Conservation (phyloP, 306 rosid genomes). For the Cicer pinnatifidum region DNA sequence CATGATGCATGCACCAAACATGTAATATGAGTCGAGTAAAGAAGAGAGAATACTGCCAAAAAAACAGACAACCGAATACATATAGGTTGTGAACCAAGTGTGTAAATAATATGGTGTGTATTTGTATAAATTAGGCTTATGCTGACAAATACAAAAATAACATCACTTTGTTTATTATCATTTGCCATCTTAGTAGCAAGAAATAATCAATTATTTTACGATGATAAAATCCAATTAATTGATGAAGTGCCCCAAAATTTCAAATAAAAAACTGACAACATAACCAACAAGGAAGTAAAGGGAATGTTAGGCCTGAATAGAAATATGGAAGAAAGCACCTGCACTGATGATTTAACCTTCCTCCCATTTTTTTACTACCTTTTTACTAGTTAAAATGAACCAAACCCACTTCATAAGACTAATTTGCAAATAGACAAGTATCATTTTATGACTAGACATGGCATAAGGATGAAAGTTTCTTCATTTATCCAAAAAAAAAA, state of each 20-base stretch:
- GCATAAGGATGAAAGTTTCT: constrained; percentile 6
- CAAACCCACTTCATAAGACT: constrained; percentile 36
- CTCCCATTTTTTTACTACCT: constrained; percentile 34
- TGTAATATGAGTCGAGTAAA: constrained; percentile 14
- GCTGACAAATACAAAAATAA: neutral
- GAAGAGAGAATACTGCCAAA: constrained; percentile 18
- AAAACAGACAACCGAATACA: constrained; percentile 18
- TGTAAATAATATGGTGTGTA: neutral
- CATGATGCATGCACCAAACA: constrained; percentile 18
- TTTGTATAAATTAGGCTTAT: constrained; percentile 14
- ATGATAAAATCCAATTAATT: neutral
- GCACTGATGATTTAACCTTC: neutral
- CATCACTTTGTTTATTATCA: neutral
- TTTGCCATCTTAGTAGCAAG: neutral
- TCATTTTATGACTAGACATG: neutral
- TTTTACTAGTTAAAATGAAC: neutral
- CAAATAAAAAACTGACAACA: constrained; percentile 26
- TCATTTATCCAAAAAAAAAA: constrained; percentile 17
- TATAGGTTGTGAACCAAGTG: neutral
- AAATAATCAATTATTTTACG: neutral
- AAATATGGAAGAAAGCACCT: constrained; percentile 29
- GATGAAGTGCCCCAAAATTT: constrained; percentile 6
- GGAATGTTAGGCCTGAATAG: neutral
- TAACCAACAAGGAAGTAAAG: constrained; percentile 37
- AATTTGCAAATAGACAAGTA: constrained; percentile 26